phyloP scores from a whole-genome alignment of 2,329 filamentous ascomycete genomes.

The Cadophora gregata region DNA sequence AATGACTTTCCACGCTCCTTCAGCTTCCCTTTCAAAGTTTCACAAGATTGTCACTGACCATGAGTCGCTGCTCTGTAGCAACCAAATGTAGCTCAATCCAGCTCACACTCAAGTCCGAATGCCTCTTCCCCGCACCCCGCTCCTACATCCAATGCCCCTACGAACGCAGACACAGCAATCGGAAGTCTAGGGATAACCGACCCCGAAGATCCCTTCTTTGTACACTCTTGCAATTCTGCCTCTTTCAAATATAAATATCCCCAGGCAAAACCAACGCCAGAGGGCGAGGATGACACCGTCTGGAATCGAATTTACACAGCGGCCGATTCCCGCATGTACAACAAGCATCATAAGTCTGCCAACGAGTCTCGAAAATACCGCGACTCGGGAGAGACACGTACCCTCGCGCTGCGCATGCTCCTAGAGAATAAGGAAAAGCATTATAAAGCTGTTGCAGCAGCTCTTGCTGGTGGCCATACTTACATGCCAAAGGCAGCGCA shows the following conservation, averaged over 20 bases:
- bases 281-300: slow-evolving; percentile 39
- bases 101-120: slow-evolving; percentile 1
- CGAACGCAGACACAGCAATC: slow-evolving; percentile 4
- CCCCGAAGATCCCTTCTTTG: slow-evolving; percentile 21
- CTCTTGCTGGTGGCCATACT: slow-evolving; percentile 12
- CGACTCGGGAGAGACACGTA: slow-evolving; percentile 36
- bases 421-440: slow-evolving; percentile 40
- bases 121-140: slow-evolving; percentile 5
- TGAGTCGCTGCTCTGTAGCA: not conserved
- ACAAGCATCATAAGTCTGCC: slow-evolving; percentile 39
- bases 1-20: not conserved
- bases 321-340: slow-evolving; percentile 44
- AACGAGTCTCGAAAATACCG: slow-evolving; percentile 39
- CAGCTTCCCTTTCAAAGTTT: not conserved
- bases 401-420: slow-evolving; percentile 37
- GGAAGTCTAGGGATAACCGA: slow-evolving; percentile 19
- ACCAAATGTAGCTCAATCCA: not conserved
- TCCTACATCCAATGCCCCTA: slow-evolving; percentile 1
- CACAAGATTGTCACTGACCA: not conserved
- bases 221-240: slow-evolving; percentile 33
- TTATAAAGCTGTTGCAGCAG: slow-evolving; percentile 15
- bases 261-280: slow-evolving; percentile 41
- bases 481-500: slow-evolving; percentile 26
- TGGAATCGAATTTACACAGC: slow-evolving; percentile 45
- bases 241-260: slow-evolving; percentile 44